These are phyloP conservation scores for Sugiyamaella floridensis DNA, from an alignment of 805 yeast species.

Conservation along the genomic window DNA sequence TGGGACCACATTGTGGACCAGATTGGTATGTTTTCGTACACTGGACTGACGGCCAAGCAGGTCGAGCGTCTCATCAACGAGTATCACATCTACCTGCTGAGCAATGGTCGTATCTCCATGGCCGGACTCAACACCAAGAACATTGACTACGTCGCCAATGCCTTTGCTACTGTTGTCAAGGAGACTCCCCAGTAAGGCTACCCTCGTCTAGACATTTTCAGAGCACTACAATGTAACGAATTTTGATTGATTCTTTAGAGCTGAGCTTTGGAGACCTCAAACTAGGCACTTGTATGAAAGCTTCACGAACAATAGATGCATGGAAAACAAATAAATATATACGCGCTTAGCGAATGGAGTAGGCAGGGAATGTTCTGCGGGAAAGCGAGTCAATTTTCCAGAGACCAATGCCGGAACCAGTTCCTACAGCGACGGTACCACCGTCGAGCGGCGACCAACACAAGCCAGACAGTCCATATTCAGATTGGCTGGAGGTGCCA, in stretches of 20 bases:
- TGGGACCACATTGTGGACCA: conserved; percentile 91
- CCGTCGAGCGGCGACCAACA: conserved; percentile 48
- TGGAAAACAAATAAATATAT: not conserved
- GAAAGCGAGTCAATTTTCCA: conserved; percentile 53
- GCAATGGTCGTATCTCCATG: conserved; percentile 85
- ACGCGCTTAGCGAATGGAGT: conserved; percentile 18
- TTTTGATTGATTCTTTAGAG: no score
- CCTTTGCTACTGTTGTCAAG: conserved; percentile 62
- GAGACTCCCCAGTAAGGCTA: conserved; percentile 1
- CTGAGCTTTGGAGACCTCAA: no score
- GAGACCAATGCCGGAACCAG: conserved; percentile 57
- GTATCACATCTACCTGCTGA: conserved; percentile 75
- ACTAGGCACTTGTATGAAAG: no score
- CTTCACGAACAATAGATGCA: not conserved
- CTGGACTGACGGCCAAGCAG: conserved; percentile 75
- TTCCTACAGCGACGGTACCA: conserved; percentile 54
- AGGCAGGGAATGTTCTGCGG: conserved; percentile 23
- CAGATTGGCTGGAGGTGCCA: conserved; percentile 21
- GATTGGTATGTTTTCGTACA: conserved; percentile 95
- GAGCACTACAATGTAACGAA: not conserved
- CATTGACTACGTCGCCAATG: conserved; percentile 68
- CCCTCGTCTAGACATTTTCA: not conserved
- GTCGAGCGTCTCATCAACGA: conserved; percentile 66
- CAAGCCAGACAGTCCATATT: conserved; percentile 53
- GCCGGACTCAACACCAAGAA: conserved; percentile 85